Evolutionary conservation across 495 filamentous ascomycete species (phyloP).

Genomic region (Extremus antarcticus): DNA sequence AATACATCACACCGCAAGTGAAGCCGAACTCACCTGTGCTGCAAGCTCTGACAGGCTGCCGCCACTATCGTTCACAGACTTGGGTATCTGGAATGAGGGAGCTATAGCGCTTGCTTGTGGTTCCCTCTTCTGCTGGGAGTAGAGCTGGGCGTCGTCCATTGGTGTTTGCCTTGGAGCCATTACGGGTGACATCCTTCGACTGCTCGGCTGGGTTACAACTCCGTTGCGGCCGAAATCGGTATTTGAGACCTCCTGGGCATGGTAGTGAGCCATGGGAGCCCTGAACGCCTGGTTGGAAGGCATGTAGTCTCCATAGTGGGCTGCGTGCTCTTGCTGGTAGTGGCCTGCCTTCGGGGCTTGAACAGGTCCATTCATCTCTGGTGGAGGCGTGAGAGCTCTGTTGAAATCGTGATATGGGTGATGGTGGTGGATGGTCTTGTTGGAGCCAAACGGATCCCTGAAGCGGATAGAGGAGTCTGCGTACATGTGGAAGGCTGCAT

Average conservation of each 20-base stretch:
- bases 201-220: neutral
- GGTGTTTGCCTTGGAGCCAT: conserved; percentile 3
- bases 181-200: conserved; percentile 7
- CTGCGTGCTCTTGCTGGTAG: conserved; percentile 13
- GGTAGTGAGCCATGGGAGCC: conserved; percentile 1
- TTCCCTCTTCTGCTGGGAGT: neutral
- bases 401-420: neutral
- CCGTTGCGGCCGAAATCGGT: conserved; percentile 1
- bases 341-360: neutral
- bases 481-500: conserved; percentile 13
- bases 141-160: neutral
- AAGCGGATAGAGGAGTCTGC: conserved; percentile 9
- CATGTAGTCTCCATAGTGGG: conserved; percentile 2
- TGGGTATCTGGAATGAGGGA: conserved; percentile 23
- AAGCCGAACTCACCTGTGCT: conserved; percentile 14
- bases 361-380: conserved; percentile 14
- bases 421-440: neutral
- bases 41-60: conserved; percentile 24
- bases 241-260: neutral
- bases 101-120: conserved; percentile 19
- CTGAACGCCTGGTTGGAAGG: neutral
- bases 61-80: conserved; percentile 21
- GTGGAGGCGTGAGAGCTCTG: conserved; percentile 15
- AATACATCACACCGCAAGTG: neutral
- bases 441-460: conserved; percentile 12